Base-by-base conservation (phyloP, 2,329 filamentous ascomycete genomes). In the Trichoderma cornu-damae region DNA sequence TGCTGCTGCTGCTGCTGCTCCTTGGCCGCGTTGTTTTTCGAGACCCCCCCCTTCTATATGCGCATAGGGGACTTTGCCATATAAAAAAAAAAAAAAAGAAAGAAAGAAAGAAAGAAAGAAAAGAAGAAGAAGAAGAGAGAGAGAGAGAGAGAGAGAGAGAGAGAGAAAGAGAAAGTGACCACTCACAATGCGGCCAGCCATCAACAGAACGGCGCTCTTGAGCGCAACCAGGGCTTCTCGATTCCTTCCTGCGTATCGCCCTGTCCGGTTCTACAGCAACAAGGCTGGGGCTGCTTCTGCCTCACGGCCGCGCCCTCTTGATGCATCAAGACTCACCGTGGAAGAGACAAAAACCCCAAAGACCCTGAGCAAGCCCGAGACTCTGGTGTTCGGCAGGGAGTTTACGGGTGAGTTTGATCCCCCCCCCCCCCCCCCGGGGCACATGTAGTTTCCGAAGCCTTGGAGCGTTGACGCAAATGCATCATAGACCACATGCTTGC, bases 401-500 rank as follows among this genome's bases (percentile, higher is more conserved):
- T 99, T 99, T 74, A 96, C 94, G 67, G 91, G 90, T 92, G 51
- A 40, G 60, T 43, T 24, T n/a, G 9, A 30, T 22, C 11, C 47
- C n/a, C n/a, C 28, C n/a, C n/a, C n/a, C n/a, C n/a, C n/a, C n/a
- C n/a, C n/a, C n/a, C n/a, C n/a, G n/a, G n/a, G n/a, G 7, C 4
- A 18, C 34, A 2, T 22, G 4, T 48, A 16, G 46, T 2, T 12
- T 34, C 18, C 12, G 6, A n/a, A 5, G 5, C 18, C 14, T 4
- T 11, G 1, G 4, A 1, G 26, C 22, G 14, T n/a, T 50, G 16
- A 57, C 46, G 5, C 26, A 30, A 26, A 9, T 0, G 11, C 16
- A 34, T 14, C 3, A 28, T 58, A 95, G 94, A 99, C 77, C 94
- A 97, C 77, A 97, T 99, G 93, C 86, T 97, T 68, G 86, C 88